Conservation (phyloP, 176 grass and related monocot genomes). For the Themeda triandra region DNA sequence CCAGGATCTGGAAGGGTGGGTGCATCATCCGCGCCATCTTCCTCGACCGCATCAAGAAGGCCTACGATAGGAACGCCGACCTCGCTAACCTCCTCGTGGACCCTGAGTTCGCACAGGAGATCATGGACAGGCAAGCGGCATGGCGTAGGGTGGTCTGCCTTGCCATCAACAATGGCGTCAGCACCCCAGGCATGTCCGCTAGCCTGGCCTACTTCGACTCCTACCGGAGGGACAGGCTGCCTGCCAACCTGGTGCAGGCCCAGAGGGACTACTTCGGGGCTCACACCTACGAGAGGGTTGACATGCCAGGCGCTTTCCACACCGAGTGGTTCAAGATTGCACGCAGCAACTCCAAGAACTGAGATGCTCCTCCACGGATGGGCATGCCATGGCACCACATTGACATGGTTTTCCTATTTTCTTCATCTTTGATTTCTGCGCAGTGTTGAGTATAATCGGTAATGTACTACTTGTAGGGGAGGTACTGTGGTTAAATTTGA, state of each 20-base stretch:
- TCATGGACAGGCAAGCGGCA: constrained; percentile 62
- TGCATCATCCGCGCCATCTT: constrained; percentile 86
- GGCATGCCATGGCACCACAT: neutral
- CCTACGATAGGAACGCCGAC: constrained; percentile 55
- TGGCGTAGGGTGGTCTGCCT: constrained; percentile 72
- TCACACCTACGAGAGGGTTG: constrained; percentile 81
- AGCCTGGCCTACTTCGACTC: constrained; percentile 82
- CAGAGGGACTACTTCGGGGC: constrained; percentile 85
- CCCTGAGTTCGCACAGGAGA: constrained; percentile 72
- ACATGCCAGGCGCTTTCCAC: constrained; percentile 65
- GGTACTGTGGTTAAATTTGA: constrained; percentile 10
- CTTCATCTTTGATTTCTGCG: neutral
- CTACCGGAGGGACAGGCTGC: constrained; percentile 66
- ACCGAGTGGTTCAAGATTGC: constrained; percentile 87
- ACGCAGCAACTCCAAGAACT: constrained; percentile 44
- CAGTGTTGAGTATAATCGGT: neutral
- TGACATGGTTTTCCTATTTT: neutral
- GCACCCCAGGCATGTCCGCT: constrained; percentile 65
- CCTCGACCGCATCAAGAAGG: constrained; percentile 82
- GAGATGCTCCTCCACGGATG: constrained; percentile 1
- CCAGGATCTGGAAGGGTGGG: constrained; percentile 88
- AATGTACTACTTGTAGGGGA: constrained; percentile 15
- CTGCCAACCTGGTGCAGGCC: constrained; percentile 75
- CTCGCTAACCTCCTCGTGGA: constrained; percentile 72
- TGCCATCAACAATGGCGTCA: constrained; percentile 69